A percentile compares a stretch with the other conserved stretches of the same genome.
These are phyloP conservation scores for Castanea crenata DNA, from an alignment of 306 rosid species.

Conservation along the genomic window DNA sequence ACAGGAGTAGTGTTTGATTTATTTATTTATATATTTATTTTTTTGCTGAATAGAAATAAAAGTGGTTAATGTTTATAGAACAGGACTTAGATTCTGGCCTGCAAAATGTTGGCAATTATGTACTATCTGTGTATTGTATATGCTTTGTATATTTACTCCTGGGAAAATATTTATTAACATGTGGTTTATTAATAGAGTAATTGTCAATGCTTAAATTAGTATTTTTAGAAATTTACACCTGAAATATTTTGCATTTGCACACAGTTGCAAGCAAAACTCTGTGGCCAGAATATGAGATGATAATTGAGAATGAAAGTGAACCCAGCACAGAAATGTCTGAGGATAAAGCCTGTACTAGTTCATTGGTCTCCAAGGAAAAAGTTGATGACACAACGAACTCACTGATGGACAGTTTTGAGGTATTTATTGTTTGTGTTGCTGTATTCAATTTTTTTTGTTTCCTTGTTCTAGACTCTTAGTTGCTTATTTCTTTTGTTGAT, in stretches of 20 bases:
- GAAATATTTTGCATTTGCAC: not conserved
- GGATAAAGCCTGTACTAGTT: constrained; percentile 28
- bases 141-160: too few relatives aligned
- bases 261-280: constrained; percentile 46
- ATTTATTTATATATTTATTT: not conserved
- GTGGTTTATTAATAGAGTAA: not conserved
- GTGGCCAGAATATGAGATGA: constrained; percentile 74
- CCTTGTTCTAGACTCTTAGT: constrained; percentile 7
- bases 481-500: constrained; percentile 18
- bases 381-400: constrained; percentile 47
- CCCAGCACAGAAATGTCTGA: constrained; percentile 29
- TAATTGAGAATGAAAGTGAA: constrained; percentile 61
- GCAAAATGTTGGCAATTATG: not conserved
- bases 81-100: not conserved
- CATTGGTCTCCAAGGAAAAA: constrained; percentile 43
- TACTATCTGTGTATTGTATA: not conserved
- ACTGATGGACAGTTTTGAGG: constrained; percentile 47
- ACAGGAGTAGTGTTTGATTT: not conserved
- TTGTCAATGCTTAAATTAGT: not conserved
- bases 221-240: not conserved
- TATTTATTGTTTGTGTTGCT: constrained; percentile 10
- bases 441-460: not conserved
- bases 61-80: not conserved
- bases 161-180: not conserved
- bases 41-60: too few relatives aligned